A percentile compares a stretch with the other conserved stretches of the same genome.
Conservation (phyloP, 306 rosid genomes). For the Medicago ruthenica region DNA sequence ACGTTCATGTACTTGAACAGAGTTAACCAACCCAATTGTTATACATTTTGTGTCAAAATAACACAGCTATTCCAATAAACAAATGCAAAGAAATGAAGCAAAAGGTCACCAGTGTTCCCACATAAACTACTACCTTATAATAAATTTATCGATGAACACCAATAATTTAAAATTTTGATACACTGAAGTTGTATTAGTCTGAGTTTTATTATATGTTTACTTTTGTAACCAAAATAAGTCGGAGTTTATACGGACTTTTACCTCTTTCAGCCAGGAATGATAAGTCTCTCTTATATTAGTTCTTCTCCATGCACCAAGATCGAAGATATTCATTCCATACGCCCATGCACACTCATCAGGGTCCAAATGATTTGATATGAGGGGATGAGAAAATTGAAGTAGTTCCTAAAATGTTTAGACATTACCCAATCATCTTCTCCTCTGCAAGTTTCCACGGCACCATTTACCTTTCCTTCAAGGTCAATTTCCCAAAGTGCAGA, state of each 20-base stretch:
- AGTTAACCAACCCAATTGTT: not conserved
- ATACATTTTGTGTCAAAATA: not conserved
- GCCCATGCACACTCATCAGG: slow-evolving; percentile 69
- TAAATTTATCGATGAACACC: slow-evolving; percentile 4
- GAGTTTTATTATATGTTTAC: not conserved
- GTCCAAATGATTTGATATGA: slow-evolving; percentile 47
- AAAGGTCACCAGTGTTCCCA: not conserved
- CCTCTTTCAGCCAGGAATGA: slow-evolving; percentile 63
- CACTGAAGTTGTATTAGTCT: not conserved
- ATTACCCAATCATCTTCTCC: slow-evolving; percentile 65
- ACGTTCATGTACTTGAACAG: not conserved
- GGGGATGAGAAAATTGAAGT: slow-evolving; percentile 58
- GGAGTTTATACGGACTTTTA: slow-evolving; percentile 35
- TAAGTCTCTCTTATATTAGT: slow-evolving; percentile 50
- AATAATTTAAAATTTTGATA: slow-evolving; percentile 9
- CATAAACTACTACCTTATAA: not conserved
- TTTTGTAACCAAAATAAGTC: too few relatives aligned
- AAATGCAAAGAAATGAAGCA: not conserved
- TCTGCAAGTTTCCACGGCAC: slow-evolving; percentile 64
- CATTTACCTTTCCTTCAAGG: slow-evolving; percentile 59
- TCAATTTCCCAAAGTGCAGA: slow-evolving; percentile 63
- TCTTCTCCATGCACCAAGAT: slow-evolving; percentile 55
- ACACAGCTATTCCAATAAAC: not conserved
- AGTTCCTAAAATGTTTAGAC: slow-evolving; percentile 57
- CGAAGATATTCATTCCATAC: slow-evolving; percentile 64